phyloP scores from a whole-genome alignment of 1,139 yeast species.

The Yarrowia galli region DNA sequence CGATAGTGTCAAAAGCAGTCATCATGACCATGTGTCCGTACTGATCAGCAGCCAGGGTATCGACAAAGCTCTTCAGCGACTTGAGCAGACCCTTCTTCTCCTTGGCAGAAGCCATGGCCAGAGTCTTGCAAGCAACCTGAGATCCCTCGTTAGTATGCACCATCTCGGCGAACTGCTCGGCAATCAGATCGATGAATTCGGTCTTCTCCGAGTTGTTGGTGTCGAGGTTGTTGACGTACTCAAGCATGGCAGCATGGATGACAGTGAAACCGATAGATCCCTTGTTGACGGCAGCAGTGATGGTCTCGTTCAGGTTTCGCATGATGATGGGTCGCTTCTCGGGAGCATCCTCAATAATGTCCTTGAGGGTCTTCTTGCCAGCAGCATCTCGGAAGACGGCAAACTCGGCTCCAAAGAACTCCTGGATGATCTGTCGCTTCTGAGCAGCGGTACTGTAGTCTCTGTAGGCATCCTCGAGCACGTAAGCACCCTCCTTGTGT shows the following conservation, averaged over 20 bases:
- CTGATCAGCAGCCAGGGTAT: slow-evolving; percentile 80
- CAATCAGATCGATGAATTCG: slow-evolving; percentile 81
- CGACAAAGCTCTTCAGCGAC: slow-evolving; percentile 74
- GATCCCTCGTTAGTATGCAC: slow-evolving; percentile 96
- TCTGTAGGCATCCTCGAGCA: slow-evolving; percentile 90
- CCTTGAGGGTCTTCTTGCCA: slow-evolving; percentile 66
- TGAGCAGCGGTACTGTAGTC: slow-evolving; percentile 86
- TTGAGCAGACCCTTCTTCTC: slow-evolving; percentile 84
- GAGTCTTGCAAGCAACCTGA: slow-evolving; percentile 81
- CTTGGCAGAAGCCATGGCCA: slow-evolving; percentile 88
- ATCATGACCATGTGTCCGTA: slow-evolving; percentile 83
- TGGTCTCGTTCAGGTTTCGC: slow-evolving; percentile 79
- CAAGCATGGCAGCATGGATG: slow-evolving; percentile 95
- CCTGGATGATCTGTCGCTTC: slow-evolving; percentile 88
- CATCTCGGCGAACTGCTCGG: slow-evolving; percentile 91
- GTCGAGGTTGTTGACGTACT: slow-evolving; percentile 73
- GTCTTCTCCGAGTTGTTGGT: slow-evolving; percentile 67
- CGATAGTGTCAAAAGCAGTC: slow-evolving; percentile 83
- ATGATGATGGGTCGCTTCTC: slow-evolving; percentile 83
- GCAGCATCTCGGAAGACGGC: slow-evolving; percentile 87
- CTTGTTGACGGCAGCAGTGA: slow-evolving; percentile 89
- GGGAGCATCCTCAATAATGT: slow-evolving; percentile 71
- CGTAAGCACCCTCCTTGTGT: slow-evolving; percentile 99
- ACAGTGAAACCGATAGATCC: slow-evolving; percentile 97
- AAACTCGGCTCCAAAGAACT: slow-evolving; percentile 96